These are phyloP conservation scores for Coemansia sp. DNA, from an alignment of 192 early-diverging fungal species.

Conservation along the genomic window DNA sequence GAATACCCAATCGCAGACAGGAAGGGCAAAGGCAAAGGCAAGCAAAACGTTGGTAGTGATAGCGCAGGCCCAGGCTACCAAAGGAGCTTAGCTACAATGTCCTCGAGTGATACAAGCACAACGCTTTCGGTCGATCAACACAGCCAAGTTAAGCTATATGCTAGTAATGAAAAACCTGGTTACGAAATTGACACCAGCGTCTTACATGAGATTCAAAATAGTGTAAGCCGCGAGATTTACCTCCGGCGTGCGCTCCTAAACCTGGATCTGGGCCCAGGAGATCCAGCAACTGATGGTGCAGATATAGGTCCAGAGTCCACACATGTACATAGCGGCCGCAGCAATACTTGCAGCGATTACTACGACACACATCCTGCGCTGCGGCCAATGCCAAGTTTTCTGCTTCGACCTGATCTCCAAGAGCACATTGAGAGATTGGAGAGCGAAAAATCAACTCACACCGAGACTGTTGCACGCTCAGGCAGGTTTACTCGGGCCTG, in stretches of 20 bases:
- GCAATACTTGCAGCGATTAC: not conserved
- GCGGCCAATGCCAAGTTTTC: constrained; percentile 33
- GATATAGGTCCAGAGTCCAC: not conserved
- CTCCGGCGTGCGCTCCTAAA: constrained; percentile 22
- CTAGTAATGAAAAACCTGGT: not conserved
- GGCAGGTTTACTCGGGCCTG: constrained; percentile 16
- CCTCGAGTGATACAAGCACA: not conserved
- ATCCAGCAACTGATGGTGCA: not conserved
- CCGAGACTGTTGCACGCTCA: not conserved
- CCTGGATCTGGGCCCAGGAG: not conserved
- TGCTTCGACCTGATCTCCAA: constrained; percentile 29
- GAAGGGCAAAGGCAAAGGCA: constrained; percentile 37
- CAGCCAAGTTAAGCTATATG: not conserved
- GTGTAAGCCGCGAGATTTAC: constrained; percentile 27
- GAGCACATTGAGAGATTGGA: constrained; percentile 29
- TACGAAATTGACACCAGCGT: not conserved
- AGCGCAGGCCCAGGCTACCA: not conserved
- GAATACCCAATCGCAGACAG: not conserved
- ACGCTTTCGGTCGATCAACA: not conserved
- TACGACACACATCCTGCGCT: constrained; percentile 14
- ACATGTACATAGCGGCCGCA: not conserved
- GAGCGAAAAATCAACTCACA: not conserved
- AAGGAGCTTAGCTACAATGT: not conserved
- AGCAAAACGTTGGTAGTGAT: constrained; percentile 2
- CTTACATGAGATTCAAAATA: constrained; percentile 23